phyloP scores from a whole-genome alignment of 1,284 basidiomycete species.

The Malassezia obtusa region DNA sequence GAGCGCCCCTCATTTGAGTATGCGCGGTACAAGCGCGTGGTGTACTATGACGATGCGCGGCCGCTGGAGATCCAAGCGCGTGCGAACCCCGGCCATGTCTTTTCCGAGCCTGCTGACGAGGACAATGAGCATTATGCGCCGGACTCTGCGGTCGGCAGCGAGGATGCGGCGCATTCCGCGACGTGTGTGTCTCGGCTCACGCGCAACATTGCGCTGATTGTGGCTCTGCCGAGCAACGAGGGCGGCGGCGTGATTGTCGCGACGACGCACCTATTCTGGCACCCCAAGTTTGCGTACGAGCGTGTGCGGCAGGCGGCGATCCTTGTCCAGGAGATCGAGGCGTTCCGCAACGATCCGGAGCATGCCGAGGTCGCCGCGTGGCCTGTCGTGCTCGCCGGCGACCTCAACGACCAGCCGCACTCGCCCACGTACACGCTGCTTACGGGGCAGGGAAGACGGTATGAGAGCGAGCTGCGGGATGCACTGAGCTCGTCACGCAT shows the following conservation, averaged over 20 bases:
- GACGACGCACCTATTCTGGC: slow-evolving; percentile 88
- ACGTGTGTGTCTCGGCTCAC: slow-evolving; percentile 24
- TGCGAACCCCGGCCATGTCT: too few relatives aligned
- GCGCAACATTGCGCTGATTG: slow-evolving; percentile 18
- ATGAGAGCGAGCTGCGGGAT: slow-evolving; percentile 53
- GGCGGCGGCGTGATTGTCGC: slow-evolving; percentile 59
- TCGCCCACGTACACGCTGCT: slow-evolving; percentile 79
- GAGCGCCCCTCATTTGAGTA: neutral
- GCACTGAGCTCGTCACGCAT: slow-evolving; percentile 62
- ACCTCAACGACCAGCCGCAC: slow-evolving; percentile 82
- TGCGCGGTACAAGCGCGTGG: neutral
- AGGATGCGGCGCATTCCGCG: slow-evolving; percentile 23
- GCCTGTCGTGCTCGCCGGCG: slow-evolving; percentile 75
- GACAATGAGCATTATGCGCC: neutral
- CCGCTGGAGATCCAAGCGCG: neutral
- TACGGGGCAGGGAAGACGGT: slow-evolving; percentile 50
- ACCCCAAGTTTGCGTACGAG: slow-evolving; percentile 69
- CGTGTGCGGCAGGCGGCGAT: slow-evolving; percentile 59
- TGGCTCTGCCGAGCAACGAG: slow-evolving; percentile 20
- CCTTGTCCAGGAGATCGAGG: slow-evolving; percentile 59
- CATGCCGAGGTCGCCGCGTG: slow-evolving; percentile 52
- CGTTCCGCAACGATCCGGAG: slow-evolving; percentile 52
- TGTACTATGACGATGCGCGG: slow-evolving; percentile 1
- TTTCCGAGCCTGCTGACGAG: neutral
- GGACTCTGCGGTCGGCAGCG: neutral